Percentiles rank a stretch among this genome's conserved stretches.
These are phyloP conservation scores for Lolium perenne DNA, from an alignment of 176 grass and related monocot species.

Conservation along the genomic window DNA sequence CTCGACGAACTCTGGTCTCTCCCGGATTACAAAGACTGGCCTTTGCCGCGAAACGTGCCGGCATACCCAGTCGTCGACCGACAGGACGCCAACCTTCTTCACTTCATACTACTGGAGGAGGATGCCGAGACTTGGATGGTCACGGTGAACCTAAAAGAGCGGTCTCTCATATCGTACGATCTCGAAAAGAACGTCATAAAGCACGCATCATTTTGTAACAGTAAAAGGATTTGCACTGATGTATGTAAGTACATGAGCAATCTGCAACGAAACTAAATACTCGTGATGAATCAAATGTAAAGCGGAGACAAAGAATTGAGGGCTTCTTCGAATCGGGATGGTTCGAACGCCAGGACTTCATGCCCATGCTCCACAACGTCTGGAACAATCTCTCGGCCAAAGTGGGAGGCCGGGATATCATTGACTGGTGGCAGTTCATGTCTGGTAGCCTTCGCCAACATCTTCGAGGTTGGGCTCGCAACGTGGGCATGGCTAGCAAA, in stretches of 20 bases:
- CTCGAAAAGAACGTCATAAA: not conserved
- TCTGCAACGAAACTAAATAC: no score
- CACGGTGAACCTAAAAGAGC: not conserved
- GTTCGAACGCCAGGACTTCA: no score
- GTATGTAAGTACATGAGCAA: not conserved
- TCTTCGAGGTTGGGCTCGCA: no score
- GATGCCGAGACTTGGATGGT: not conserved
- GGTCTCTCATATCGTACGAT: not conserved
- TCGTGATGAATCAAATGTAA: no score
- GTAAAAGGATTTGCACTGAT: not conserved
- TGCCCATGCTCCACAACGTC: no score
- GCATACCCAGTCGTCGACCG: not conserved
- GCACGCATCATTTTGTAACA: not conserved
- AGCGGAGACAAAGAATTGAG: no score
- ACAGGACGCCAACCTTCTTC: not conserved
- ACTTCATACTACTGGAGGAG: not conserved
- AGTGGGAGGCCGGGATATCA: no score
- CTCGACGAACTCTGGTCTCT: not conserved
- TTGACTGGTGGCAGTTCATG: no score
- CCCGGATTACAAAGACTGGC: not conserved
- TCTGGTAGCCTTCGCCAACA: no score
- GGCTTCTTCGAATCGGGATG: no score
- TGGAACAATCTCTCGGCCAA: no score
- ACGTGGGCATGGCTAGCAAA: no score
- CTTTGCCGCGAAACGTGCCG: not conserved